Evolutionary conservation across 208 protist species (phyloP).

Genomic region (Trichomonas vaginalis): DNA sequence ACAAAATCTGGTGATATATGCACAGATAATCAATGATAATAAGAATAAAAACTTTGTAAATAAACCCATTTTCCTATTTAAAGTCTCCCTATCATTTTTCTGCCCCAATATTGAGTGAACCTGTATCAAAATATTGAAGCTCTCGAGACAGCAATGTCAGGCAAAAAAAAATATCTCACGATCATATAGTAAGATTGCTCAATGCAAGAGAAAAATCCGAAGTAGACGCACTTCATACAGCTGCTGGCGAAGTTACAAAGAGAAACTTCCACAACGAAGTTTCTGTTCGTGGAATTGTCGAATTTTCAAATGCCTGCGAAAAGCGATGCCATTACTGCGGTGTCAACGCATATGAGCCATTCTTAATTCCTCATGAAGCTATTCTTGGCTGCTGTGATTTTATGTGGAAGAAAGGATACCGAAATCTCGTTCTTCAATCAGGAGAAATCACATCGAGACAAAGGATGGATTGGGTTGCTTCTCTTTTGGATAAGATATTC

Average conservation of each 20-base stretch:
- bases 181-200: neutral
- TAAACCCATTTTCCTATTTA: no score
- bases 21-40: neutral
- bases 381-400: neutral
- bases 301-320: slow-evolving; percentile 45
- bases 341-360: slow-evolving; percentile 17
- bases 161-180: neutral
- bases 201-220: neutral
- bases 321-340: slow-evolving; percentile 46
- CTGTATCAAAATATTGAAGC: no score
- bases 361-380: neutral
- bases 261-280: slow-evolving; percentile 17
- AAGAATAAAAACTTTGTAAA: neutral
- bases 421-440: neutral
- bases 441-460: neutral
- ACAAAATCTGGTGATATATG: neutral
- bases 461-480: neutral
- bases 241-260: neutral
- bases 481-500: neutral
- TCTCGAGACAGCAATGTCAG: no score
- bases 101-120: no score
- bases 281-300: slow-evolving; percentile 36
- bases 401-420: neutral
- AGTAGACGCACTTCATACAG: neutral
- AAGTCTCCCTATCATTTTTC: no score